Conservation (phyloP, 2,329 filamentous ascomycete species). For the Rhynchosporium agropyri region DNA sequence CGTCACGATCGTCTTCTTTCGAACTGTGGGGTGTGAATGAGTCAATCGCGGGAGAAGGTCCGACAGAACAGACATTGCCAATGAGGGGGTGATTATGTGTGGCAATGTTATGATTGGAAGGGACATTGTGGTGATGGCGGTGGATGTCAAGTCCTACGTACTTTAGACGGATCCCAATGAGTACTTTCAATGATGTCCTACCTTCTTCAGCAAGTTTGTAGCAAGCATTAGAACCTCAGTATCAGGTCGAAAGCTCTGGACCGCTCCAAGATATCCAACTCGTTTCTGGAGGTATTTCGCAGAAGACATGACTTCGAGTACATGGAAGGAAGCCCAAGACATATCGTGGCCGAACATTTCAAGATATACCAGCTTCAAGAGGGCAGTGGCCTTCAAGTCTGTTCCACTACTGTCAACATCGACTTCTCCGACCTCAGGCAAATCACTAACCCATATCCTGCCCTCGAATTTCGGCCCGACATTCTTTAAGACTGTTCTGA, state of each 20-base stretch:
- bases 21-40: conserved; percentile 81
- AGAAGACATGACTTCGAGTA: conserved; percentile 98
- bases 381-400: conserved; percentile 95
- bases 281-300: conserved; percentile 93
- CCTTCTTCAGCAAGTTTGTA: conserved; percentile 95
- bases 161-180: conserved; percentile 23
- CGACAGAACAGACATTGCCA: conserved; percentile 85
- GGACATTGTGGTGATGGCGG: conserved; percentile 75
- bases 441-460: conserved; percentile 80
- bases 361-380: conserved; percentile 94
- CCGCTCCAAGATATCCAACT: conserved; percentile 90
- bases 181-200: conserved; percentile 39
- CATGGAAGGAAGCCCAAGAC: conserved; percentile 99
- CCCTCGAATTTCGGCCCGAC: conserved; percentile 85
- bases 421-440: not conserved
- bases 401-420: conserved; percentile 16
- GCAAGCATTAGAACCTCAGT: conserved; percentile 98
- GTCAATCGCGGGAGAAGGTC: conserved; percentile 85
- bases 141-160: conserved; percentile 69
- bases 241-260: conserved; percentile 93
- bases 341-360: conserved; percentile 99
- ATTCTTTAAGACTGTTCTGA: conserved; percentile 91
- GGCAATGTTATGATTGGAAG: conserved; percentile 89
- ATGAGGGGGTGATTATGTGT: conserved; percentile 88
- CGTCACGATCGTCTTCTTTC: conserved; percentile 96